Conservation (phyloP, 768 basidiomycete genomes). For the Suillus discolor region DNA sequence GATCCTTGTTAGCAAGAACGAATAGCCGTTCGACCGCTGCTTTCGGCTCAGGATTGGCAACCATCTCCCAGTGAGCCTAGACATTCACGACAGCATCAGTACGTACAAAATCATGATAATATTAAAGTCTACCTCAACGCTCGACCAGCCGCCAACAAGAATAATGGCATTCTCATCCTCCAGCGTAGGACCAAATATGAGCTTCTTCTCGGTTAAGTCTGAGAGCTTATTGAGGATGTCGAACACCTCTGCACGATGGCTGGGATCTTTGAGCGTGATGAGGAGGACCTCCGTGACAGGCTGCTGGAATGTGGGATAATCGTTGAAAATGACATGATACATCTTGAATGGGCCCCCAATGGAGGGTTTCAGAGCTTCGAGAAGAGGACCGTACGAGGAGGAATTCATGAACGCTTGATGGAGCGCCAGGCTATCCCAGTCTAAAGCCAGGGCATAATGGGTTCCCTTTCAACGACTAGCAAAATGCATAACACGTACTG, state of each 20-base stretch:
- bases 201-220: conserved; percentile 9
- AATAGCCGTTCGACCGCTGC: conserved; percentile 12
- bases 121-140: conserved; percentile 24
- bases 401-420: conserved; percentile 18
- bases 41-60: conserved; percentile 9
- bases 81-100: background rate
- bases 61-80: conserved; percentile 20
- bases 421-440: conserved; percentile 28
- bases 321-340: conserved; percentile 25
- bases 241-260: conserved; percentile 21
- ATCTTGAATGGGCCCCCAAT: conserved; percentile 15
- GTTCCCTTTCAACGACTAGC: background rate
- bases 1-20: conserved; percentile 19
- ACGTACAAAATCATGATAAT: background rate
- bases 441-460: conserved; percentile 12
- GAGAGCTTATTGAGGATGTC: conserved; percentile 16
- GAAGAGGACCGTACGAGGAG: conserved; percentile 10
- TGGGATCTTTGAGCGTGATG: conserved; percentile 24
- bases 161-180: conserved; percentile 25
- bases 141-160: conserved; percentile 23
- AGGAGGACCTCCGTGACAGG: conserved; percentile 28
- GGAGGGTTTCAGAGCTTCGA: conserved; percentile 9
- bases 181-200: conserved; percentile 24
- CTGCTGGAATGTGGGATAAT: conserved; percentile 14
- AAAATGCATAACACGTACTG: conserved; percentile 14